A percentile compares a stretch with the other conserved stretches of the same genome.
These are phyloP conservation scores for Aureobasidium mangrovei DNA, from an alignment of 2,329 filamentous ascomycete genomes.

Conservation along the genomic window DNA sequence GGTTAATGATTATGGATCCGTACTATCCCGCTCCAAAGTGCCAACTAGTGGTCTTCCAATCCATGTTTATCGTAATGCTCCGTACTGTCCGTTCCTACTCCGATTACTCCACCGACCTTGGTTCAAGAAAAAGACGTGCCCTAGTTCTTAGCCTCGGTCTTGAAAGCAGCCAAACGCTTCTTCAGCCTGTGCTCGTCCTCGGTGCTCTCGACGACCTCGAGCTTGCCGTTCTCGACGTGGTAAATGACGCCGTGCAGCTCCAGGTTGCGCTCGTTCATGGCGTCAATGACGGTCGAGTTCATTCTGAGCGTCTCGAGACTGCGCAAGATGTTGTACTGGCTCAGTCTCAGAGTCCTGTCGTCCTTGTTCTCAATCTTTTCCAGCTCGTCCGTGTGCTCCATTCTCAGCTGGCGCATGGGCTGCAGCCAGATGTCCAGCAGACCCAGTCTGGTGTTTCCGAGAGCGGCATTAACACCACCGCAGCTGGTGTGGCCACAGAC, in stretches of 20 bases:
- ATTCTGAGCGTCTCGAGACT: conserved; percentile 59
- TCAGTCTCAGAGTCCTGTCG: conserved; percentile 52
- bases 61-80: neutral
- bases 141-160: conserved; percentile 5
- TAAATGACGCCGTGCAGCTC: conserved; percentile 72
- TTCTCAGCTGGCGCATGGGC: conserved; percentile 46
- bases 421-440: conserved; percentile 53
- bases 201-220: conserved; percentile 42
- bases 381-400: conserved; percentile 44
- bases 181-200: conserved; percentile 24
- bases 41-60: no score
- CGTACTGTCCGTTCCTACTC: neutral
- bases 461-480: conserved; percentile 48
- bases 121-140: neutral
- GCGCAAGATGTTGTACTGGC: conserved; percentile 66
- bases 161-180: conserved; percentile 17
- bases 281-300: conserved; percentile 61
- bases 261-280: conserved; percentile 60
- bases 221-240: conserved; percentile 50
- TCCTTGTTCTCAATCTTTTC: conserved; percentile 36
- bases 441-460: conserved; percentile 50
- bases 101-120: neutral
- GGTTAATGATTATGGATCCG: no score
- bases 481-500: conserved; percentile 54
- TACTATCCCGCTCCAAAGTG: no score